Evolutionary conservation across 2,329 filamentous ascomycete genomes (phyloP).

Genomic region (Aspergillus sp.): DNA sequence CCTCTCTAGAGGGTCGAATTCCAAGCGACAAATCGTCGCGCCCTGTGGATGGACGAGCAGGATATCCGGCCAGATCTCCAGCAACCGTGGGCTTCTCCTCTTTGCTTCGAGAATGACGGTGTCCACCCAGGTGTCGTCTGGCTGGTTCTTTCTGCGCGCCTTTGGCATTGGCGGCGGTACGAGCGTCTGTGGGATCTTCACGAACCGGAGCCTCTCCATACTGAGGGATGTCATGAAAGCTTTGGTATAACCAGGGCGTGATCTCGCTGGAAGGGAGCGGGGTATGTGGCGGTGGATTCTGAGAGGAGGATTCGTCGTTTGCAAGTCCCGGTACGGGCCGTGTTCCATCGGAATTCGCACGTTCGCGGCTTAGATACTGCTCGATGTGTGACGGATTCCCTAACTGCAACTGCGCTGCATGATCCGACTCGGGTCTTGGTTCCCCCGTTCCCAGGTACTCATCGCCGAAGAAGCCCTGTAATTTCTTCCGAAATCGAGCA

Average conservation of each 20-base stretch:
- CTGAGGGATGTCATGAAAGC: constrained; percentile 72
- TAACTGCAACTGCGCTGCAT: constrained; percentile 52
- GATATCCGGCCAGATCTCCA: constrained; percentile 45
- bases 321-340: constrained; percentile 49
- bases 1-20: constrained; percentile 53
- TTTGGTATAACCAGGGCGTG: constrained; percentile 95
- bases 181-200: constrained; percentile 67
- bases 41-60: constrained; percentile 69
- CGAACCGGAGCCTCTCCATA: constrained; percentile 77
- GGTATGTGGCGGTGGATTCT: constrained; percentile 75
- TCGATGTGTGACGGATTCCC: constrained; percentile 37
- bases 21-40: constrained; percentile 68
- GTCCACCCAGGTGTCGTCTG: constrained; percentile 50
- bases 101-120: constrained; percentile 53
- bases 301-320: constrained; percentile 63
- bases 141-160: constrained; percentile 52
- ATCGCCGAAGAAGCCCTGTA: constrained; percentile 91
- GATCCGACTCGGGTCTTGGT: constrained; percentile 65
- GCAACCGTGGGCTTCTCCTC: constrained; percentile 51
- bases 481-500: constrained; percentile 71
- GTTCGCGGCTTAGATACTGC: constrained; percentile 64
- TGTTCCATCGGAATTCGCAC: constrained; percentile 79
- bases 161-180: constrained; percentile 58
- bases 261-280: constrained; percentile 88
- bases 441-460: constrained; percentile 66